These are phyloP conservation scores for Tagetes patula DNA, from an alignment of 129 eudicot species.

Conservation along the genomic window DNA sequence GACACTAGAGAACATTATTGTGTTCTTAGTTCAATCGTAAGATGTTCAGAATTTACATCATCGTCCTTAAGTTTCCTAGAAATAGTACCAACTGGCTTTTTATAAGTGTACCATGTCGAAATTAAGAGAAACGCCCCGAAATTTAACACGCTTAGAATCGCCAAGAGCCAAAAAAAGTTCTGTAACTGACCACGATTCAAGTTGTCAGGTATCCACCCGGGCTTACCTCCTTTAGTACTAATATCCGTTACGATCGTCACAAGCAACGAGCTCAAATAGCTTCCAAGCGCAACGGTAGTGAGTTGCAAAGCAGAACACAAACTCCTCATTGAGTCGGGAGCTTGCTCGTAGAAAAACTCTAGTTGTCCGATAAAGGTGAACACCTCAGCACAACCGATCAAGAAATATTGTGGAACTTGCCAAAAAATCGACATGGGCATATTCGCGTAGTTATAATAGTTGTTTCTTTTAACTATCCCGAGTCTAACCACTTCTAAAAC, in stretches of 20 bases:
- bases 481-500: constrained; percentile 49
- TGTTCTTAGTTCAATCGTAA: constrained; percentile 14
- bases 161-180: constrained; percentile 55
- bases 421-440: constrained; percentile 56
- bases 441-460: constrained; percentile 41
- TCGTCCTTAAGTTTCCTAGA: constrained; percentile 23
- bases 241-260: constrained; percentile 46
- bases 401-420: constrained; percentile 64
- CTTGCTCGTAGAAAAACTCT: constrained; percentile 62
- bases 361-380: constrained; percentile 57
- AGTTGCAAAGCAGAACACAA: constrained; percentile 57
- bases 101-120: constrained; percentile 46
- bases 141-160: constrained; percentile 48
- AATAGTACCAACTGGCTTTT: constrained; percentile 37
- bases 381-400: constrained; percentile 71
- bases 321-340: constrained; percentile 71
- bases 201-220: constrained; percentile 64
- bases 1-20: not conserved
- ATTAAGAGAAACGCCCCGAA: constrained; percentile 44
- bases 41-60: constrained; percentile 15
- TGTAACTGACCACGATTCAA: constrained; percentile 47
- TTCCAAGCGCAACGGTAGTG: constrained; percentile 53
- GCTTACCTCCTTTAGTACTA: constrained; percentile 49
- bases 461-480: constrained; percentile 42
- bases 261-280: constrained; percentile 53